Conservation (phyloP, 2,329 filamentous ascomycete species). For the Aspergillus melleus region DNA sequence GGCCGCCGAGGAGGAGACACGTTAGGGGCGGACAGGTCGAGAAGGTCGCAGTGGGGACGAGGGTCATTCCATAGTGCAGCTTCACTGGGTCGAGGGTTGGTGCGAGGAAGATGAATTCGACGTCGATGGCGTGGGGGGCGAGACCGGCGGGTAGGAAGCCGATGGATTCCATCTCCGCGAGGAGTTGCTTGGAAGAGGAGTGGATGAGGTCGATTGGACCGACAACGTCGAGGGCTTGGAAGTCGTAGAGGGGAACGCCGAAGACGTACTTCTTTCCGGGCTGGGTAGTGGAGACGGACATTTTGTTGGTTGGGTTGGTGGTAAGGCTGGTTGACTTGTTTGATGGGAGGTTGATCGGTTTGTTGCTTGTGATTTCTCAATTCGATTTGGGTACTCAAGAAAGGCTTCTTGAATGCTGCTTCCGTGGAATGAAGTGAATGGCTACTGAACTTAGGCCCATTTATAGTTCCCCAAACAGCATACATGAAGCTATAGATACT, state of each 20-base stretch:
- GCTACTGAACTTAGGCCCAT: background rate
- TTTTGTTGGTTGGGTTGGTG: background rate
- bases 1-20: background rate
- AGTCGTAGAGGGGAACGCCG: background rate
- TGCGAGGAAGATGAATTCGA: background rate
- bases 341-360: too few relatives aligned
- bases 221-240: background rate
- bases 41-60: background rate
- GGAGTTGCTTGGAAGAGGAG: background rate
- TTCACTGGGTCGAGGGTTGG: background rate
- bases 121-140: background rate
- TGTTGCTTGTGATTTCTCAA: too few relatives aligned
- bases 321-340: too few relatives aligned
- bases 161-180: background rate
- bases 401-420: too few relatives aligned
- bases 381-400: too few relatives aligned
- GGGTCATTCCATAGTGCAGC: background rate
- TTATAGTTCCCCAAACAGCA: background rate
- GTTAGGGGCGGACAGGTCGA: background rate
- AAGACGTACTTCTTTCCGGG: background rate
- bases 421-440: too few relatives aligned
- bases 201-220: background rate
- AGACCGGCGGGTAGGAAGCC: background rate
- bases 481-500: background rate
- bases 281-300: background rate